Conservation (phyloP, 208 protist genomes). For the Crithidia sp. region DNA sequence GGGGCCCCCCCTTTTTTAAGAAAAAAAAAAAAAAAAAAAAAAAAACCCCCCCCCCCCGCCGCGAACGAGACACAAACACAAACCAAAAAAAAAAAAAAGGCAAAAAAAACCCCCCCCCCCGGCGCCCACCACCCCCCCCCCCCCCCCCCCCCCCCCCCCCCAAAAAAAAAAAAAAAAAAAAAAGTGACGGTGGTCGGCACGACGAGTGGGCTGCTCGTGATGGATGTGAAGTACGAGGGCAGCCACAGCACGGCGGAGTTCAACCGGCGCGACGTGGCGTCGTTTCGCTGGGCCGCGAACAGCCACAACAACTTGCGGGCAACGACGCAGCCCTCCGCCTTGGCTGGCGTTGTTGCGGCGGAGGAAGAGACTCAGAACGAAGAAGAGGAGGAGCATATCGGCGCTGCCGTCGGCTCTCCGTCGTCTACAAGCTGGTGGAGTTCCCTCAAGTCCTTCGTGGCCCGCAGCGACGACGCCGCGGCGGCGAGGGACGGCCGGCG, state of each 20-base stretch:
- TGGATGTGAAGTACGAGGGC: conserved; percentile 72
- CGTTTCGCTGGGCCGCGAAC: conserved; percentile 22
- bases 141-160: too few species aligned
- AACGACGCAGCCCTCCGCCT: not conserved
- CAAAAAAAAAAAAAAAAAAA: too few species aligned
- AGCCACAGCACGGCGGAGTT: conserved; percentile 60
- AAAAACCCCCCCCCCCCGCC: too few species aligned
- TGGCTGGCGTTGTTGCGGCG: not conserved
- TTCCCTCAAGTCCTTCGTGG: conserved; percentile 39
- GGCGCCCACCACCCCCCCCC: too few species aligned
- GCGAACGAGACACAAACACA: too few species aligned
- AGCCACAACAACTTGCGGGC: conserved; percentile 29
- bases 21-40: too few species aligned
- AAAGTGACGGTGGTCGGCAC: conserved; percentile 77
- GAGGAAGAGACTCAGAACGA: not conserved
- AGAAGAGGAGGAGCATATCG: conserved; percentile 13
- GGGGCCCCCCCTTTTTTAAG: too few species aligned
- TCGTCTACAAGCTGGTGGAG: conserved; percentile 7
- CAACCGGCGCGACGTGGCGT: conserved; percentile 37
- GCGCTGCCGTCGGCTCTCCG: not conserved
- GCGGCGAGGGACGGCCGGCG: not conserved
- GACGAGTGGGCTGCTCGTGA: conserved; percentile 48
- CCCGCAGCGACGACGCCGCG: not conserved
- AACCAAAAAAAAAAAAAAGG: too few species aligned
- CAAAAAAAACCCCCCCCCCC: too few species aligned